Evolutionary conservation across 768 basidiomycete species (phyloP).

Genomic region (Suillus sp.): DNA sequence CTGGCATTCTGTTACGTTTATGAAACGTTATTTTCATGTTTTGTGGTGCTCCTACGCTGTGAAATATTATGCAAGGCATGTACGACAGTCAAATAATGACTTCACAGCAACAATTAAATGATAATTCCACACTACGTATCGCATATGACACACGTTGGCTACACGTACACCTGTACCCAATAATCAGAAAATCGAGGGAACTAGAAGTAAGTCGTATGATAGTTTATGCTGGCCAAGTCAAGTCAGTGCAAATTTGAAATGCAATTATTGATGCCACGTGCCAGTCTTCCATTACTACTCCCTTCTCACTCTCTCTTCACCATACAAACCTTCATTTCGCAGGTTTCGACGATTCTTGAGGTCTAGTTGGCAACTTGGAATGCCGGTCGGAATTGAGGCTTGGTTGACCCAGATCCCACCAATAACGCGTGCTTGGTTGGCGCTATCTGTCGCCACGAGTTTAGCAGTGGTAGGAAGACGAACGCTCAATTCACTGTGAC

Average conservation of each 20-base stretch:
- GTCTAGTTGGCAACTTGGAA: conserved; percentile 27
- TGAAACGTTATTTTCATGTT: neutral
- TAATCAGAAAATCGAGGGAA: neutral
- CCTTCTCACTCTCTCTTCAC: neutral
- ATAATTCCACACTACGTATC: neutral
- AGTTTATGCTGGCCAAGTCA: neutral
- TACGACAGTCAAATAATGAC: neutral
- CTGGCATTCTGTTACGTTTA: neutral
- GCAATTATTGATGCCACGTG: neutral
- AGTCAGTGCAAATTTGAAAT: neutral
- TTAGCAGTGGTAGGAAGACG: conserved; percentile 77
- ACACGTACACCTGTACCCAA: neutral
- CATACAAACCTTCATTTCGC: neutral
- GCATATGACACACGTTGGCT: neutral
- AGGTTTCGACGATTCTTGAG: neutral
- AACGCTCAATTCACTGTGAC: neutral
- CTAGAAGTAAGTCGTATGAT: neutral
- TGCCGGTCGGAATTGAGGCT: conserved; percentile 86
- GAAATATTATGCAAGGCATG: neutral
- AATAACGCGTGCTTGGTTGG: conserved; percentile 86
- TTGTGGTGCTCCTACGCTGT: neutral
- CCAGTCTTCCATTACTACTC: neutral
- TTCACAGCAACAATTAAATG: neutral
- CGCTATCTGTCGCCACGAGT: conserved; percentile 75
- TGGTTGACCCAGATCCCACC: conserved; percentile 94